These are phyloP conservation scores for Zymoseptoria pseudotritici DNA, from an alignment of 2,329 filamentous ascomycete genomes.

Conservation along the genomic window DNA sequence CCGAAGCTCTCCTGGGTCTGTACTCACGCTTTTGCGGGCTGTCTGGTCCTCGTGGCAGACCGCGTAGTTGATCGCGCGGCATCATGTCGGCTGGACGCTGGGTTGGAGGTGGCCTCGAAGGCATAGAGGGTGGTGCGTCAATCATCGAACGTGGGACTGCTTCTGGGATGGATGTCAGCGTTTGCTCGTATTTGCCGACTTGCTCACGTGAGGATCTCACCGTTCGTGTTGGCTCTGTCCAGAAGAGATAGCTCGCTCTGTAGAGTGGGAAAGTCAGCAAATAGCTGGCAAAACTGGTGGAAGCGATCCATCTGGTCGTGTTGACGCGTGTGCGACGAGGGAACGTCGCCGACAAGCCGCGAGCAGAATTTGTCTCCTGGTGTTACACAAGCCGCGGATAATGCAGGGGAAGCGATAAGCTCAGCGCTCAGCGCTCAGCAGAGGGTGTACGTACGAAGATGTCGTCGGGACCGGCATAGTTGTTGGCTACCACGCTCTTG, in stretches of 20 bases:
- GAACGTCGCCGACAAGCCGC: neutral
- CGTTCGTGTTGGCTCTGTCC: conserved; percentile 44
- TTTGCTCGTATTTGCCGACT: neutral
- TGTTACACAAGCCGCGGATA: conserved; percentile 15
- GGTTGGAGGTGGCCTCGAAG: conserved; percentile 50
- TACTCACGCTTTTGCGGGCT: conserved; percentile 35
- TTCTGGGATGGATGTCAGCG: conserved; percentile 9
- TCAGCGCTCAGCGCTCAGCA: conserved; percentile 1
- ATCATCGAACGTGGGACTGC: conserved; percentile 21
- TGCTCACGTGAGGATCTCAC: conserved; percentile 13
- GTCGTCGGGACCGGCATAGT: conserved; percentile 54
- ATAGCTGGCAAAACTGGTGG: conserved; percentile 31
- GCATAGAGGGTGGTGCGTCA: conserved; percentile 38
- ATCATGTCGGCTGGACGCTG: conserved; percentile 53
- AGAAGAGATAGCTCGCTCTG: conserved; percentile 64
- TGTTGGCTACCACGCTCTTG: conserved; percentile 23
- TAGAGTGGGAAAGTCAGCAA: conserved; percentile 36
- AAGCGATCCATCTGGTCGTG: conserved; percentile 33
- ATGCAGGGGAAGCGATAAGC: conserved; percentile 10
- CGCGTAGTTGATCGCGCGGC: conserved; percentile 37
- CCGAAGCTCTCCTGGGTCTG: conserved; percentile 62
- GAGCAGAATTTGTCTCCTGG: conserved; percentile 9
- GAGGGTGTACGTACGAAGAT: conserved; percentile 60
- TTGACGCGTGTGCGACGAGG: neutral
- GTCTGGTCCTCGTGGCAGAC: conserved; percentile 37